Evolutionary conservation across 202 grass and related monocot genomes (phyloP), one percentile per base, ranked within the genome.

Genomic region (Panicum virgatum): DNA sequence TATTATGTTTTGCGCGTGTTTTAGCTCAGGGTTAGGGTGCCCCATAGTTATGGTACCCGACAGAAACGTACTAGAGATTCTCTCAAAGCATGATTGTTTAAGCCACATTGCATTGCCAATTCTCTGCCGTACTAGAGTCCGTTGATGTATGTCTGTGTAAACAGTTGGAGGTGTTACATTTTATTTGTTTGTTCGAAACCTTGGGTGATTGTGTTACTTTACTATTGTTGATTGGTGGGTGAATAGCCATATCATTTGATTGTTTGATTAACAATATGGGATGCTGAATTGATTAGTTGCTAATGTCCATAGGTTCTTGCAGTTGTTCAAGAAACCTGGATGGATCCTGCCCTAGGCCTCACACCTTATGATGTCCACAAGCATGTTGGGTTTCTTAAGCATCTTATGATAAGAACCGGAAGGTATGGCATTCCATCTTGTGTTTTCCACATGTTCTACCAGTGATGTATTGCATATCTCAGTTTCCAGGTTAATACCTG

Each of bases 391-490:
- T 98, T 98, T 88, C 90, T 96, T 42, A 93, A 86, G 78, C 90
- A 96, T 83, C 87, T 98, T 69, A 98, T 98, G 96, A 82, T 98
- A 82, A 88, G 96, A 92, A 86, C 89, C 9, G 91, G 96, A 96
- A 91, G 96, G 96, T 98, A 86, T 77, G 32, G 27, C 63, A 42
- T 50, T 32, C 57, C 37, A 37, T 81, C 12, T 78, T 84, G 9
- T 85, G 15, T 26, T 68, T 45, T 69, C 27, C 45, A 30, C 18
- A 42, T 79, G 18, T 75, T 80, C 26, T 39, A 65, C 29, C n/a
- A 76, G 46, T 71, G 36, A 65, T 80, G 4, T 80, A 4, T 4
- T 20, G 3, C 47, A 15, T 37, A n/a, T 79, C 26, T 72, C 66
- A 25, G 51, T 77, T 78, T 78, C 0, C 57, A 65, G 64, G 12